Conservation (phyloP, 78 protist genomes). For the Tieghemostelium lacteum region DNA sequence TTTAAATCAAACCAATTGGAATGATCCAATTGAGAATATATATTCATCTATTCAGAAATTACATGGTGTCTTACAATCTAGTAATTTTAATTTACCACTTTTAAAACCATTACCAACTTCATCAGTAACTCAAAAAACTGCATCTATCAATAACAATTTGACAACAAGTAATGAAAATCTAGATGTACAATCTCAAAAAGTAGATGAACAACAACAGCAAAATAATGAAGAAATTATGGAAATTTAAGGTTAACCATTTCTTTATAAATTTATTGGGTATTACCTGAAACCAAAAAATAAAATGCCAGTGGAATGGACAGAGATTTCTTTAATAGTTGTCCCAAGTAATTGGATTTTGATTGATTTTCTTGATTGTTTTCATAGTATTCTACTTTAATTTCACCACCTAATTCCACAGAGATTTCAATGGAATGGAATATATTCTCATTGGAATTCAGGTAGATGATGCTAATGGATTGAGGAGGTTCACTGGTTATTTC, state of each 20-base stretch:
- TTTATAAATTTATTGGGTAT: background rate
- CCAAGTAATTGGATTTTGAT: constrained; percentile 10
- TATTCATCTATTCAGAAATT: background rate
- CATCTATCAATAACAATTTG: background rate
- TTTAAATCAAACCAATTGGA: background rate
- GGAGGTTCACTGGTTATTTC: constrained; percentile 37
- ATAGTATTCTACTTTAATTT: background rate
- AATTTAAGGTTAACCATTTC: too few species aligned
- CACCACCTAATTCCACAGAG: background rate
- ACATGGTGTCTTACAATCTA: background rate
- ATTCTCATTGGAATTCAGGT: constrained; percentile 18
- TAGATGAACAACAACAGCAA: background rate
- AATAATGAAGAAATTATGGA: background rate
- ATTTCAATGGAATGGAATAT: constrained; percentile 32
- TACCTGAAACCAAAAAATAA: background rate
- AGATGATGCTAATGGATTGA: constrained; percentile 26
- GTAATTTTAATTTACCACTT: background rate
- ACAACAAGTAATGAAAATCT: too few species aligned
- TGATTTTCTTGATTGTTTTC: background rate
- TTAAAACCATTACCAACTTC: background rate
- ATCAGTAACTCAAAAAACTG: background rate
- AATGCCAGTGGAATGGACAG: constrained; percentile 27
- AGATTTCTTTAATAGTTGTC: constrained; percentile 2
- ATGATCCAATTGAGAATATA: constrained; percentile 1
- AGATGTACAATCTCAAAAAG: too few species aligned